Evolutionary conservation across 225 moss, liverwort and hornwort species (phyloP), one percentile per base, ranked within the genome.

Genomic region (Rhytidiadelphus loreus): DNA sequence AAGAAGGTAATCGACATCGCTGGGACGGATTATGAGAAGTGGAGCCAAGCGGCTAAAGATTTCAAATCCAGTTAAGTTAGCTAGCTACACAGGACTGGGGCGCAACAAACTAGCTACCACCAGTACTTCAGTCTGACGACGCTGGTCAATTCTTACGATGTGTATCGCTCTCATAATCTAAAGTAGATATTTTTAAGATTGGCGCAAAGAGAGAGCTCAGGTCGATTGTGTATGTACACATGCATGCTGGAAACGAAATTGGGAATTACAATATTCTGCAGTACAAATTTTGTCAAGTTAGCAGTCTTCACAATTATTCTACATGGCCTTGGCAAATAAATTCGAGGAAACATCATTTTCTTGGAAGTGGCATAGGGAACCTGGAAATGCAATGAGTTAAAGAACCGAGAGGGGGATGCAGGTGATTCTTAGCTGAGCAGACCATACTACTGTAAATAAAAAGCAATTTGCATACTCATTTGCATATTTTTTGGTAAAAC

Each of bases 1-100:
- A 90, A 89, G 90, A 89, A 90, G 88, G 85, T 91, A 11, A 8
- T 80, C 33, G 50, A 86, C 57, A 22, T 92, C 18, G 80, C 86
- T n/a, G 22, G 64, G 39, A 55, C 26, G 13, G 83, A 83, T 32
- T 83, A 55, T 37, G 83, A 81, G 25, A 66, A 80, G 33, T 90
- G 90, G 90, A 66, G 9, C 13, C n/a, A 92, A 83, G 25, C 8
- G 16, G 80, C 52, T 43, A 86, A 86, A 46, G 83, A n/a, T 44
- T 80, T 78, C 6, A 55, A 65, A 79, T 37, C 86, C 73, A 85
- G 57, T 76, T 85, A 84, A 59, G 26, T 21, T 24, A 5, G 26
- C 14, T 82, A 24, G 33, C 46, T 30, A 56, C 62, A 61, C 33
- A 43, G 17, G 61, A 37, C 6, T 11, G 21, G 30, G 15, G 28